Evolutionary conservation across 805 yeast genomes (phyloP).

Genomic region (Suhomyces pyralidae): DNA sequence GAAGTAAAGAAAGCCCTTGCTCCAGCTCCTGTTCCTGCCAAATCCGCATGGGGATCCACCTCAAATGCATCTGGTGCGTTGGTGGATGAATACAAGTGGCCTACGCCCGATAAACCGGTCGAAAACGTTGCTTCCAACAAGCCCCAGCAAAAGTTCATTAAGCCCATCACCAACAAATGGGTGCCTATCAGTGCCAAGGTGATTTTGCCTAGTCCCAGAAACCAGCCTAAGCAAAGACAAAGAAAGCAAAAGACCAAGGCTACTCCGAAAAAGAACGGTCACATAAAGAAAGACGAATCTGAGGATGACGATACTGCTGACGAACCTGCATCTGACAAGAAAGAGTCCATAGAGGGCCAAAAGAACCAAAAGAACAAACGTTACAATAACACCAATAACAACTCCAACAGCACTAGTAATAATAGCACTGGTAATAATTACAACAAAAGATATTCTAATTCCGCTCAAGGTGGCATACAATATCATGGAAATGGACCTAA

Average conservation of each 20-base stretch:
- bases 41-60: conserved; percentile 41
- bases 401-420: conserved; percentile 4
- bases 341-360: background rate
- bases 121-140: conserved; percentile 12
- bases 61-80: conserved; percentile 10
- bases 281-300: conserved; percentile 11
- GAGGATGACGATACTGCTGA: background rate
- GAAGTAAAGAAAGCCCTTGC: conserved; percentile 34
- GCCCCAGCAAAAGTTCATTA: conserved; percentile 33
- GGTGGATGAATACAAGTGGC: conserved; percentile 45
- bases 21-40: conserved; percentile 46
- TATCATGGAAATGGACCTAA: background rate
- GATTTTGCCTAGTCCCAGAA: conserved; percentile 37
- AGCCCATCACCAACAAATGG: conserved; percentile 44
- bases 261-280: conserved; percentile 3
- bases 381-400: conserved; percentile 18
- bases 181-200: conserved; percentile 45
- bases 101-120: conserved; percentile 35
- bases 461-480: background rate
- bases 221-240: conserved; percentile 23
- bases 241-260: conserved; percentile 25
- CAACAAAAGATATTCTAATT: conserved; percentile 16
- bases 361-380: conserved; percentile 27
- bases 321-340: conserved; percentile 2
- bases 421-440: too few species aligned